Evolutionary conservation across 768 basidiomycete species (phyloP).

Genomic region (Calocybe gangraenosa): DNA sequence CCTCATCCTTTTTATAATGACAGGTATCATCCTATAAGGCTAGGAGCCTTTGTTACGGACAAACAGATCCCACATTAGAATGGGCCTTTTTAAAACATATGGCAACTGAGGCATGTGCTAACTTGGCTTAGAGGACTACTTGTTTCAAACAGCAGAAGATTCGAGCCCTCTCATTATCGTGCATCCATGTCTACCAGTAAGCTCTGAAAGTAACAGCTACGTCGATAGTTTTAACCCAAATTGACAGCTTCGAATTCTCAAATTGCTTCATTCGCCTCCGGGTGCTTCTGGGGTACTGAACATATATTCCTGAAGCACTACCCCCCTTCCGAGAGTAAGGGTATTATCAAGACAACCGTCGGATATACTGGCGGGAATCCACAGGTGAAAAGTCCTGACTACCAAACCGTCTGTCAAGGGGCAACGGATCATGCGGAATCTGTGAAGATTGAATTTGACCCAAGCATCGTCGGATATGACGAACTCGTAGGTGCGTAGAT

Average conservation of each 20-base stretch:
- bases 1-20: no score
- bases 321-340: conserved; percentile 66
- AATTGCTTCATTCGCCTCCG: conserved; percentile 48
- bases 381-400: conserved; percentile 53
- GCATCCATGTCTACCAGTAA: conserved; percentile 37
- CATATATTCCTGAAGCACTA: conserved; percentile 82
- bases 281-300: conserved; percentile 87
- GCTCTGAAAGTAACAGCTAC: conserved; percentile 4
- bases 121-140: conserved; percentile 23
- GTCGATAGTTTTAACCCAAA: not conserved
- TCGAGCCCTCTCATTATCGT: conserved; percentile 36
- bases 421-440: conserved; percentile 88
- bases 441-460: conserved; percentile 82
- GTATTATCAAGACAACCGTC: conserved; percentile 69
- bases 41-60: no score
- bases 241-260: conserved; percentile 22
- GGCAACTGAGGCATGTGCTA: conserved; percentile 20
- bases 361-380: conserved; percentile 77
- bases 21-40: no score
- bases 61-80: no score
- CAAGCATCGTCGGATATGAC: conserved; percentile 67
- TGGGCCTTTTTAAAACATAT: no score
- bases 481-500: conserved; percentile 75
- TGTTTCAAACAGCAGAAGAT: conserved; percentile 9
- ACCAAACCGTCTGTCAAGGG: conserved; percentile 75